These are phyloP conservation scores for Neoascochyta sp. DNA, from an alignment of 2,329 filamentous ascomycete species.

Conservation along the genomic window DNA sequence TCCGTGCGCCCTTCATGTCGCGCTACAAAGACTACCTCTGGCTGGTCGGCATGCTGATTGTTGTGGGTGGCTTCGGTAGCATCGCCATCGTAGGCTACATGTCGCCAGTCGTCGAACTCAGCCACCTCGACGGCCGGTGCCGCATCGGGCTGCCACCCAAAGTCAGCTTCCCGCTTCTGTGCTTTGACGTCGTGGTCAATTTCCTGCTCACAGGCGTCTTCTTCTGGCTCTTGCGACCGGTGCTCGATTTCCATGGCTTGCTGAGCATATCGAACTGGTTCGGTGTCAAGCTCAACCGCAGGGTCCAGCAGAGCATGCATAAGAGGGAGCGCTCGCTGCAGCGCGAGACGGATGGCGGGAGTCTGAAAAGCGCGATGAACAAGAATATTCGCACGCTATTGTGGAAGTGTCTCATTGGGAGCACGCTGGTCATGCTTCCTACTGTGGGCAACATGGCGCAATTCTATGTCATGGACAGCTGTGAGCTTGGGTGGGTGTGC, in stretches of 20 bases:
- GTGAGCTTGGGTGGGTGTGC: constrained; percentile 40
- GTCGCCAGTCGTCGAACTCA: constrained; percentile 30
- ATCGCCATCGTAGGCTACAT: constrained; percentile 27
- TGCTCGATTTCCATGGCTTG: constrained; percentile 14
- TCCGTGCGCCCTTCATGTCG: constrained; percentile 26
- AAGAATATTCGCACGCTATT: constrained; percentile 18
- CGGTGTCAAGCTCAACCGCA: constrained; percentile 1
- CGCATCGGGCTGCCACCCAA: constrained; percentile 36
- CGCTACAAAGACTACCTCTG: constrained; percentile 34
- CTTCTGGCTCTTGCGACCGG: constrained; percentile 30
- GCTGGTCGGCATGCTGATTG: constrained; percentile 24
- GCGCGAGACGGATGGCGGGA: constrained; percentile 1
- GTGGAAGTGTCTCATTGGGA: constrained; percentile 28
- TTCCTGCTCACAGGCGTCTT: constrained; percentile 36
- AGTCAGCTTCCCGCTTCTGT: constrained; percentile 33
- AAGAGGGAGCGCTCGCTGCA: constrained; percentile 1
- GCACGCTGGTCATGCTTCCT: constrained; percentile 33
- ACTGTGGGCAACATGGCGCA: constrained; percentile 36
- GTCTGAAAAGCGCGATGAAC: constrained; percentile 6
- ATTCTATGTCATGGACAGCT: constrained; percentile 30
- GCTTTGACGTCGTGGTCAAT: constrained; percentile 38
- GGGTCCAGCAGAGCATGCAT: constrained; percentile 1
- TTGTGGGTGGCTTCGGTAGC: constrained; percentile 22
- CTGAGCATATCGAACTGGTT: constrained; percentile 3
- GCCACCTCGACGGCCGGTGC: constrained; percentile 27